phyloP scores from a whole-genome alignment of 495 filamentous ascomycete genomes.

The Staphylotrichum tortipilum region DNA sequence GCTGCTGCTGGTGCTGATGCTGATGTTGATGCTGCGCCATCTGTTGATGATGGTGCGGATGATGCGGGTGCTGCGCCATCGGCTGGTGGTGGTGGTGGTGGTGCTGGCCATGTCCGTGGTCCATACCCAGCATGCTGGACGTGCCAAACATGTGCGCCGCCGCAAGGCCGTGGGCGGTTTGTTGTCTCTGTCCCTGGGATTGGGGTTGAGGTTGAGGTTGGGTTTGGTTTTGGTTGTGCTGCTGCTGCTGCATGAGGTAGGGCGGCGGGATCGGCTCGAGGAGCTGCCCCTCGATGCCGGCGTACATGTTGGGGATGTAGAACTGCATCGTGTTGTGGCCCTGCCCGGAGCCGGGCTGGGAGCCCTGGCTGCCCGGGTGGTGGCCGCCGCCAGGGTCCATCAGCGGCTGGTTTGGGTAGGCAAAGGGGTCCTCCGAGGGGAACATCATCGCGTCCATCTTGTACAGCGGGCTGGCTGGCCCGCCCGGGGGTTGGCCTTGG shows the following conservation, averaged over 20 bases:
- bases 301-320: slow-evolving; percentile 35
- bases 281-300: slow-evolving; percentile 41
- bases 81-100: slow-evolving; percentile 5
- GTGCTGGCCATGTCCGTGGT: slow-evolving; percentile 10
- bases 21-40: slow-evolving; percentile 15
- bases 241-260: slow-evolving; percentile 40
- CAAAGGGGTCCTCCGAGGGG: slow-evolving; percentile 79
- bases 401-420: slow-evolving; percentile 79
- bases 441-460: slow-evolving; percentile 90
- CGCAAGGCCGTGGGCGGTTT: slow-evolving; percentile 21
- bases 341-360: slow-evolving; percentile 14
- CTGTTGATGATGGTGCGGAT: slow-evolving; percentile 6
- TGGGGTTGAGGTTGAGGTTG: too few relatives aligned
- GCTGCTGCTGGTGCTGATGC: slow-evolving; percentile 23
- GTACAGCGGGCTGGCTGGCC: slow-evolving; percentile 45
- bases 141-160: slow-evolving; percentile 30
- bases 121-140: slow-evolving; percentile 15
- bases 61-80: slow-evolving; percentile 2
- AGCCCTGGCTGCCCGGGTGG: slow-evolving; percentile 11
- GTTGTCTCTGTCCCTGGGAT: slow-evolving; percentile 5
- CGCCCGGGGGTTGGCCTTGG: slow-evolving; percentile 23
- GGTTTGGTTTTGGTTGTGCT: too few relatives aligned
- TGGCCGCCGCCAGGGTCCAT: slow-evolving; percentile 39
- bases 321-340: slow-evolving; percentile 28
- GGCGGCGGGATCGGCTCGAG: slow-evolving; percentile 37